Base-by-base conservation (phyloP, 768 basidiomycete genomes). In the Cyathus striatus region DNA sequence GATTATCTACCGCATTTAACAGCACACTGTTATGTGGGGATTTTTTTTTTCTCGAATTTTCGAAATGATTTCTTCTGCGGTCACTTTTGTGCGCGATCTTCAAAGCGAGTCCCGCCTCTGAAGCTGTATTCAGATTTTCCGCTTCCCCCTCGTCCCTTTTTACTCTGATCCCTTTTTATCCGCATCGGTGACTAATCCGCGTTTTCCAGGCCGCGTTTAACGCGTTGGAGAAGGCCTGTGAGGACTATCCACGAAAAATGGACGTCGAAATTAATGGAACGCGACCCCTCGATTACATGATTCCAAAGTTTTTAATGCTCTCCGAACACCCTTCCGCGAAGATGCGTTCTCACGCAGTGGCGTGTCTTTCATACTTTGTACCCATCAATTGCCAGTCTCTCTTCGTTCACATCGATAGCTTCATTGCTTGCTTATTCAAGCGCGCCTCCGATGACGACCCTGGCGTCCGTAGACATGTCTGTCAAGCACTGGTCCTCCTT, bases 201-300 rank as follows among this genome's bases (percentile, higher is more conserved):
- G 49, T 23, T 18, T 41, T 48, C 41, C 46, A 79, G 95, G 89
- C 90, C 37, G 90, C 92, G 10, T 97, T 98, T 67, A 88, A 90
- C 59, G 85, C 92, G 2, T 76, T 98, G 25, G 87, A 90, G 64
- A 96, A 96, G 62, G 87, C 95, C 41, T 95, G 92, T 63, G 92
- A 98, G 63, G 96, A 99, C 60, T 94, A 90, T 50, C 94, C 96
- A 14, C 80, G 89, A 50, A 93, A 95, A 70, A 78, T 97, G 67
- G 91, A 96, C 63, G 78, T 97, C 49, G 88, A 94, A 49, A 89
- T 98, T 57, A 83, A 83, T 54, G 95, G 95, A 41, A 81, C 83
- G n/a, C 78, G 91, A 39, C 91, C 94, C 0, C 80, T 99, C 52
- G 91, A 98, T 65, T 91, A 81, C 61, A 92, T 99, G 83, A 86